These are phyloP conservation scores for Achlya hypogyna DNA, from an alignment of 352 stramenopile genomes.

Conservation along the genomic window DNA sequence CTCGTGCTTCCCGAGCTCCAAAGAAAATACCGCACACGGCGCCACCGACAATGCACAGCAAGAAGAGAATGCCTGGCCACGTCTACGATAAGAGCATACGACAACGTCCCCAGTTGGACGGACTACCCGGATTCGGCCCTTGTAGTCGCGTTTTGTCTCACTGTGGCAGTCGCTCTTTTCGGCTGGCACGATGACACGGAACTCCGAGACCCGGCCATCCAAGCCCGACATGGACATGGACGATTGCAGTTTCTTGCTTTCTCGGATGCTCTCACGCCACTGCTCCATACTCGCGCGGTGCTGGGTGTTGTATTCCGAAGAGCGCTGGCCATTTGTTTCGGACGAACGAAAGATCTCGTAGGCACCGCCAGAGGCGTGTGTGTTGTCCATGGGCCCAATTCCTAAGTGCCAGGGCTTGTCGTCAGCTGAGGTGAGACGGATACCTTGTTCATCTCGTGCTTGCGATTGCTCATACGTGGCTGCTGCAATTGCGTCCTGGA, in stretches of 20 bases:
- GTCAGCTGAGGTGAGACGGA: too few species aligned
- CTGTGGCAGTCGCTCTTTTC: not conserved
- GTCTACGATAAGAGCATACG: conserved; percentile 23
- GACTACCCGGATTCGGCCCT: conserved; percentile 46
- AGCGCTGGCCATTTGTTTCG: not conserved
- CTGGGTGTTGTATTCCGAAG: not conserved
- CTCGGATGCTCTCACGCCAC: conserved; percentile 5
- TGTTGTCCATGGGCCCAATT: not conserved
- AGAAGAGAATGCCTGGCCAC: conserved; percentile 47
- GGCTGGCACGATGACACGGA: not conserved
- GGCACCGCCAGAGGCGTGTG: not conserved
- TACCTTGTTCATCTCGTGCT: too few species aligned
- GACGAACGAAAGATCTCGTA: not conserved
- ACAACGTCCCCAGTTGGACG: not conserved
- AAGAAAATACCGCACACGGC: conserved; percentile 38
- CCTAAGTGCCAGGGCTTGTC: too few species aligned
- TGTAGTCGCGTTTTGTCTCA: conserved; percentile 38
- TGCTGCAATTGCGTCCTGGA: too few species aligned
- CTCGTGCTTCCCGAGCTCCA: conserved; percentile 28
- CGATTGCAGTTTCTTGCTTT: not conserved
- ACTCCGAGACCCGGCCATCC: not conserved
- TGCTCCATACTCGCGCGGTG: conserved; percentile 4
- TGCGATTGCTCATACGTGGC: too few species aligned
- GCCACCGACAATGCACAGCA: conserved; percentile 31
- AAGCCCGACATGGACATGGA: not conserved